Base-by-base conservation (phyloP, 2,329 filamentous ascomycete genomes). In the Neospermospora avenae region DNA sequence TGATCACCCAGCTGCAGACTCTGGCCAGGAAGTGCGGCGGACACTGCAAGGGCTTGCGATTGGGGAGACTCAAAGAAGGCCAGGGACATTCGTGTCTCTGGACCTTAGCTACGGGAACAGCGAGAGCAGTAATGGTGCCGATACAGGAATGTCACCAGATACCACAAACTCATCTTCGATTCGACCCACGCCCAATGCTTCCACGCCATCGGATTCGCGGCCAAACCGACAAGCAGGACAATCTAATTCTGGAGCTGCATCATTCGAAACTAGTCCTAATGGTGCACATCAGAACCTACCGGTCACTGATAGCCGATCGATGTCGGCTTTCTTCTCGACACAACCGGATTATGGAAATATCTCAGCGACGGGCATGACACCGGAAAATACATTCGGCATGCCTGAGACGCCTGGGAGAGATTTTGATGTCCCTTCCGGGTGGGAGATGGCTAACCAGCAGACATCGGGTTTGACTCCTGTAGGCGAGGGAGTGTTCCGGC, bases 181-280 rank as follows among this genome's bases (percentile, higher is more conserved):
- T 62, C 75, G 80, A n/a, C 82, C 79, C 22, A 86, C 84, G 11
- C 84, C 84, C 3, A 85, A 82, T 66, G 86, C 84, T 3, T 84
- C 80, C 67, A 75, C 74, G 6, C 72, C 76, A 1, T 80, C 80
- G 1, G 79, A 81, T n/a, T 70, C 65, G 4, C 64, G 65, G 11
- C 44, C 65, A 1, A 68, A 64, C 22, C n/a, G 66, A 1, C 61
- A 67, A 8, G 46, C 54, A 18, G 61, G 55, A 14, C 61, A 70
- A 59, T 72, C 69, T 22, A 72, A 72, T 25, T 77, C 80, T 0
- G 75, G 74, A 6, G 68, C 70, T 5, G 75, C 75, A 51, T 81
- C 82, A 1, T 86, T 81, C 68, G 76, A 81, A 24, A 73, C 81
- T 3, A 84, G 81, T 62, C 80, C 83, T 0, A 78, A 78, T 3